These are phyloP conservation scores for Lecanicillium sp. DNA, from an alignment of 2,329 filamentous ascomycete species.

Conservation along the genomic window DNA sequence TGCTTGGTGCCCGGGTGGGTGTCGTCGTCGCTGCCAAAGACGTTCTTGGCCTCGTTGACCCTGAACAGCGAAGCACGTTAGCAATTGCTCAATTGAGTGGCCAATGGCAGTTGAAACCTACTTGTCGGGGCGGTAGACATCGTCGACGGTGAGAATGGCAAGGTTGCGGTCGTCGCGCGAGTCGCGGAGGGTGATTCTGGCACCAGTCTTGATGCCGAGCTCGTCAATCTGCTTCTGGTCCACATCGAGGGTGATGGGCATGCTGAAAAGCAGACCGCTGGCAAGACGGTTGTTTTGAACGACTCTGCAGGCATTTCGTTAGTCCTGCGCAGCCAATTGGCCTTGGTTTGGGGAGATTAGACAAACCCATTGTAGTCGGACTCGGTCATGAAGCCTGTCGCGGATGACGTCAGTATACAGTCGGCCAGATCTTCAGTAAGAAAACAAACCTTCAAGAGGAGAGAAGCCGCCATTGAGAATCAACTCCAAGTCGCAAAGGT, in stretches of 20 bases:
- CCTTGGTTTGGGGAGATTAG: background rate
- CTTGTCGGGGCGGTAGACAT: slow-evolving; percentile 95
- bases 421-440: background rate
- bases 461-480: slow-evolving; percentile 98
- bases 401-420: slow-evolving; percentile 9
- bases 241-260: slow-evolving; percentile 92
- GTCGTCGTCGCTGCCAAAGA: slow-evolving; percentile 86
- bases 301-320: slow-evolving; percentile 50
- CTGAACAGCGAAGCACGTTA: slow-evolving; percentile 32
- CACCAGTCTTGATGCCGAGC: slow-evolving; percentile 67
- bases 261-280: slow-evolving; percentile 86
- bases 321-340: slow-evolving; percentile 12
- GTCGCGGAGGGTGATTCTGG: slow-evolving; percentile 82
- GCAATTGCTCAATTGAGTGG: no score
- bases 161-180: slow-evolving; percentile 94
- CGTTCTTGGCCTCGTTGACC: slow-evolving; percentile 80
- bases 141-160: slow-evolving; percentile 90
- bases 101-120: slow-evolving; percentile 41
- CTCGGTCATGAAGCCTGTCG: slow-evolving; percentile 87
- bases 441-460: slow-evolving; percentile 74
- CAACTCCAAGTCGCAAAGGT: slow-evolving; percentile 95
- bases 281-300: slow-evolving; percentile 80
- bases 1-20: slow-evolving; percentile 90
- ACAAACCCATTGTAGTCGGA: slow-evolving; percentile 89
- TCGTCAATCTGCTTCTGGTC: slow-evolving; percentile 66